Base-by-base conservation (phyloP, 345 rosid species). In the Pistacia vera region DNA sequence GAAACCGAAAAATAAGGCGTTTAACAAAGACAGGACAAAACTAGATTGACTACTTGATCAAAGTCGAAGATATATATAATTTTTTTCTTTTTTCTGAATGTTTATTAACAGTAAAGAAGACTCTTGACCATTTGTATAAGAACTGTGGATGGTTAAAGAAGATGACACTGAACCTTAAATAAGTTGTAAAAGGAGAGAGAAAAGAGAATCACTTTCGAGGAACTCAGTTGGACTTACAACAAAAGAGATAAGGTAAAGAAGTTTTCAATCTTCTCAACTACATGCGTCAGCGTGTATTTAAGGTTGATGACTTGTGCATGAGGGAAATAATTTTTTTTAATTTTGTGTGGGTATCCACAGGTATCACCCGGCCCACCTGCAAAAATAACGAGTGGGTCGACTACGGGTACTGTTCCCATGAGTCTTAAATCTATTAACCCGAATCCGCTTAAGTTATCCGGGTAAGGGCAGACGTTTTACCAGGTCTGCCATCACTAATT, bases 21-120 rank as follows among this genome's bases (percentile, higher is more conserved):
- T 59, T 66, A 82, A 83, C 30, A 59, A 25, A 48, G 77, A 75
- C 78, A 41, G 67, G 61, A 80, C 16, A 17, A 20, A 73, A 78
- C 55, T 33, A 10, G 68, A 58, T 72, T 60, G 54, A 72, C 72
- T 48, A 20, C 22, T 16, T 11, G 17, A 51, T 59, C 76, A 11
- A 51, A 51, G 63, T 51, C 73, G 12, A 33, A 62, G 18, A 67
- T 0, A 30, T 17, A 7, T 6, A 38, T 30, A 4, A 2, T 1
- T 30, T 51, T n/a, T 18, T 14, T 28, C 30, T 14, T 33, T 13
- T 30, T 30, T 16, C 17, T 8, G 11, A 1, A 20, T 63, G 0
- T 14, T 0, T 33, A 2, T 54, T 12, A 13, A 33, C 18, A 63
- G 13, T 8, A 14, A 16, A 16, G 48, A 41, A 36, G 52, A 70